Conservation (phyloP, 495 filamentous ascomycete genomes). For the Talaromyces borbonicus region DNA sequence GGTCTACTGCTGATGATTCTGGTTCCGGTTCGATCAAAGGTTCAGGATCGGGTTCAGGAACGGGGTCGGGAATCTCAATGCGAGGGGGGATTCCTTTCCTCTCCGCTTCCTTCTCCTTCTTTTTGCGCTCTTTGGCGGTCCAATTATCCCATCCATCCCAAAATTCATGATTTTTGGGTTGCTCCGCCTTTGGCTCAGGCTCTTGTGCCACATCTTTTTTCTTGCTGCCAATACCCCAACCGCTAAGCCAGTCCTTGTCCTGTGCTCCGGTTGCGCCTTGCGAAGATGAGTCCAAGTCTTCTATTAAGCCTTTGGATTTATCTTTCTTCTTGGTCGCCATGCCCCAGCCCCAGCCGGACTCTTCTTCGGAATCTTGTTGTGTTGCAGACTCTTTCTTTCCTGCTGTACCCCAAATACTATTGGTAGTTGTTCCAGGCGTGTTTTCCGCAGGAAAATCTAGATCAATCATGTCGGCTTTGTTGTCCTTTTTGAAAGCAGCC, state of each 20-base stretch:
- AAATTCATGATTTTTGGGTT: slow-evolving; percentile 1
- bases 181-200: not conserved
- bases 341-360: slow-evolving; percentile 10
- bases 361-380: slow-evolving; percentile 25
- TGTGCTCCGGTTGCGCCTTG: slow-evolving; percentile 13
- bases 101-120: slow-evolving; percentile 4
- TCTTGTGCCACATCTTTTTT: slow-evolving; percentile 12
- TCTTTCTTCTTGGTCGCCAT: slow-evolving; percentile 6
- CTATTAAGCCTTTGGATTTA: slow-evolving; percentile 4
- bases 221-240: slow-evolving; percentile 23
- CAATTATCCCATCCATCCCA: slow-evolving; percentile 5
- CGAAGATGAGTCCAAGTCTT: slow-evolving; percentile 1
- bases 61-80: slow-evolving; percentile 17
- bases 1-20: slow-evolving; percentile 21
- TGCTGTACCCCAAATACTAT: slow-evolving; percentile 22
- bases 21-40: slow-evolving; percentile 19
- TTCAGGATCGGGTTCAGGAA: not conserved
- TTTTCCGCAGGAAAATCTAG: not conserved
- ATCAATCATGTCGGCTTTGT: slow-evolving; percentile 7
- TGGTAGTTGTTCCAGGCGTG: slow-evolving; percentile 12
- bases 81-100: slow-evolving; percentile 18
- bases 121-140: not conserved
- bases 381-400: slow-evolving; percentile 20
- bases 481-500: slow-evolving; percentile 10
- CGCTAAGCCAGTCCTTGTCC: slow-evolving; percentile 21